Evolutionary conservation across 2,329 filamentous ascomycete species (phyloP).

Genomic region (Ophiocordyceps camponoti-rufipedis): DNA sequence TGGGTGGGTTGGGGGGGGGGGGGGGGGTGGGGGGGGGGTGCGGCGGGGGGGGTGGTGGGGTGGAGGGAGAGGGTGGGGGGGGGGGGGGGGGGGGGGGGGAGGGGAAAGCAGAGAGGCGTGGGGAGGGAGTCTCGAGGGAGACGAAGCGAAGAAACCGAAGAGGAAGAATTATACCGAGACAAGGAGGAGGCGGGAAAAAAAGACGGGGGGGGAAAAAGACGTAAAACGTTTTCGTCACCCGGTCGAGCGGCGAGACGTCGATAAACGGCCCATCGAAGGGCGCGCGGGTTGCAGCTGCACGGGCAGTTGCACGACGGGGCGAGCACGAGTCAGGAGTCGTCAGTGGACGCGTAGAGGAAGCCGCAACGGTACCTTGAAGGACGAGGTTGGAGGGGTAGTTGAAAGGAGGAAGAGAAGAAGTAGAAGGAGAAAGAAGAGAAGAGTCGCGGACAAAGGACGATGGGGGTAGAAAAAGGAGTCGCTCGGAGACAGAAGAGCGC

Average conservation of each 20-base stretch:
- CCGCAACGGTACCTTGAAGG: neutral
- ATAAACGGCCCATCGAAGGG: neutral
- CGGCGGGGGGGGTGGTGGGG: constrained; percentile 11
- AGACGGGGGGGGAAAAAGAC: neutral
- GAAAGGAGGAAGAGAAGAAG: neutral
- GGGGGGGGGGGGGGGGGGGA: too few species aligned
- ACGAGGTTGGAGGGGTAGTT: neutral
- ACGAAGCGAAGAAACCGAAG: neutral
- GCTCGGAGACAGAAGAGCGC: too few species aligned
- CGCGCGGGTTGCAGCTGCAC: neutral
- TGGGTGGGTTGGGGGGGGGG: too few species aligned
- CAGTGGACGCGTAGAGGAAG: neutral
- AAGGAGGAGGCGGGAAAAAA: neutral
- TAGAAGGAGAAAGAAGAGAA: neutral
- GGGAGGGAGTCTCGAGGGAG: neutral
- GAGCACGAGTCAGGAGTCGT: neutral
- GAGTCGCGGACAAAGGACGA: too few species aligned
- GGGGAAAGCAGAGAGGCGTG: neutral
- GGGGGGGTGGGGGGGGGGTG: constrained; percentile 47
- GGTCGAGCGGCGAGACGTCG: neutral
- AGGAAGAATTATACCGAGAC: neutral
- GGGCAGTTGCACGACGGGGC: neutral
- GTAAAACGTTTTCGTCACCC: neutral
- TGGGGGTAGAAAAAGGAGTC: too few species aligned
- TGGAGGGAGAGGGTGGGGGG: constrained; percentile 15